Evolutionary conservation across 2,329 filamentous ascomycete genomes (phyloP).

Genomic region (Cyclaneusma minus): DNA sequence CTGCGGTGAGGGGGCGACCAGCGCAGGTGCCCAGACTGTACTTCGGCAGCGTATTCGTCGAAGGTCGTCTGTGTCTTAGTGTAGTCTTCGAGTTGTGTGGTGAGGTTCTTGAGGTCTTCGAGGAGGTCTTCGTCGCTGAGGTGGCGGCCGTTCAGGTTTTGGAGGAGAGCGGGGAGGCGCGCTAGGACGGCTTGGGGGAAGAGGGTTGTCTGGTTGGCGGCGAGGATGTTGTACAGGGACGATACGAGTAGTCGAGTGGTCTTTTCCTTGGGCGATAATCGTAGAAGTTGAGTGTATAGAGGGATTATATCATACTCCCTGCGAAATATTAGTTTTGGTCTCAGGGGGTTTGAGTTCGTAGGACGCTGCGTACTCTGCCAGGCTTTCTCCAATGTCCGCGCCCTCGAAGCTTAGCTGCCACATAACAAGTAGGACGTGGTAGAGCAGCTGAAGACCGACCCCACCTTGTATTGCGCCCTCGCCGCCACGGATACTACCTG

Average conservation of each 20-base stretch:
- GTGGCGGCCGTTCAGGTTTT: constrained; percentile 46
- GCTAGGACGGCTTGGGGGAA: constrained; percentile 79
- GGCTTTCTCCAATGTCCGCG: constrained; percentile 51
- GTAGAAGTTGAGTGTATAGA: constrained; percentile 82
- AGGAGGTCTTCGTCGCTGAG: constrained; percentile 48
- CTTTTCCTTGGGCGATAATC: constrained; percentile 93
- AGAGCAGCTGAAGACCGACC: constrained; percentile 82
- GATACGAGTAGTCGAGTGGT: constrained; percentile 83
- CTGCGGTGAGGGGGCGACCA: constrained; percentile 66
- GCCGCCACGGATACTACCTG: constrained; percentile 39
- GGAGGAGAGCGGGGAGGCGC: constrained; percentile 54
- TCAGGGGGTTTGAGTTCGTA: not conserved
- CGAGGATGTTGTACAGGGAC: constrained; percentile 75
- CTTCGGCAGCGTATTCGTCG: constrained; percentile 42
- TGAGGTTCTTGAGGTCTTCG: constrained; percentile 44
- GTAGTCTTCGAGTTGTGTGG: constrained; percentile 50
- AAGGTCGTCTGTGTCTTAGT: constrained; percentile 43
- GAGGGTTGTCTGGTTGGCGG: constrained; percentile 50
- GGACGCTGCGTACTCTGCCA: constrained; percentile 58
- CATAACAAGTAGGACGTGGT: constrained; percentile 81
- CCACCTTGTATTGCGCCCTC: constrained; percentile 57
- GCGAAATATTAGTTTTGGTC: constrained; percentile 13
- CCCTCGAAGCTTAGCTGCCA: constrained; percentile 98
- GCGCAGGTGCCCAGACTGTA: constrained; percentile 52
- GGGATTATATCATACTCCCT: constrained; percentile 88